Evolutionary conservation across 306 rosid genomes (phyloP), one percentile per base, ranked within the genome.

Genomic region (Senna tora): DNA sequence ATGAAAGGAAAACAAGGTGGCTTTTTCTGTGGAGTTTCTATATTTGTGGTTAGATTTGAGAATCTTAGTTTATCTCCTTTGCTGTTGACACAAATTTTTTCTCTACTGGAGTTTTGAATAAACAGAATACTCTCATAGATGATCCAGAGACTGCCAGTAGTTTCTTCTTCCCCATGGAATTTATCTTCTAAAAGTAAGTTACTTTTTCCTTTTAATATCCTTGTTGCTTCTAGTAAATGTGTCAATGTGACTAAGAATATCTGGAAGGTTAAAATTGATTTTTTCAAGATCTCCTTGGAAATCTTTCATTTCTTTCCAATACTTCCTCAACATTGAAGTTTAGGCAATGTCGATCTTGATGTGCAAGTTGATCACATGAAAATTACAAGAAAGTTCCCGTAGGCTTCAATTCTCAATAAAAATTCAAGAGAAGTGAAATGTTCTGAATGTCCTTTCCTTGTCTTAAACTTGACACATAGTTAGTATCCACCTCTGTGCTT

Each of bases 151-250:
- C 80, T 77, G 4, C 90, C 87, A 9, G 63, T 85, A 21, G 73
- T 66, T 77, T 77, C 88, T 71, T 75, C 80, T 75, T 69, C 85
- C 64, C 67, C 74, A 25, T 78, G 80, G 74, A 84, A 84, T 45
- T 45, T 84, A 56, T 84, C 83, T 61, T 87, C 49, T 56, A 86
- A 71, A 53, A 81, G 97, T 89, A 78, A 72, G 60, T 33, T 61
- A 34, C 51, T 77, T 43, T 13, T 62, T 58, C 17, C 61, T 78
- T 25, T 66, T 67, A 22, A 30, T 1, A 20, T 67, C 43, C 25
- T 20, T 72, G 33, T 13, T 43, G 10, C 4, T 69, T 20, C 16
- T 62, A 25, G 38, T 21, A 55, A 39, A 54, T 14, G 28, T 4
- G 14, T 51, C 19, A 52, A 52, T 19, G 22, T n/a, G n/a, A n/a